Conservation (phyloP, 2,329 filamentous ascomycete species). For the Curvularia hawaiiensis region DNA sequence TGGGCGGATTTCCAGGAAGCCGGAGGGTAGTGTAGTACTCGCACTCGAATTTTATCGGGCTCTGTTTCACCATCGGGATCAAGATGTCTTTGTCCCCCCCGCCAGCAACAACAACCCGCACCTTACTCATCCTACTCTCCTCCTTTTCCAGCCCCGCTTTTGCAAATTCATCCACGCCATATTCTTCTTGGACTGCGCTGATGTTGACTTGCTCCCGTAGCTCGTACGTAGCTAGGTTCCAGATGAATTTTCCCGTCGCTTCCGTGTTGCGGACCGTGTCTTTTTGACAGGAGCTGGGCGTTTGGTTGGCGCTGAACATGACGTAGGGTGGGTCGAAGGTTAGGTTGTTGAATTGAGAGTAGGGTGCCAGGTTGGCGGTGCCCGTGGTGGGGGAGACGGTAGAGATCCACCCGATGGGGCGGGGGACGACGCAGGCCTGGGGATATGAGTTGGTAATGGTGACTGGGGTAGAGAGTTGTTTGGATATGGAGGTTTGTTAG, state of each 20-base stretch:
- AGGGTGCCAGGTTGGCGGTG: constrained; percentile 63
- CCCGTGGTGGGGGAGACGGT: constrained; percentile 54
- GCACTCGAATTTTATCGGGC: constrained; percentile 66
- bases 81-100: background rate
- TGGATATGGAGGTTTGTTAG: background rate
- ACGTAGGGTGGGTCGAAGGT: constrained; percentile 68
- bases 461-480: too few relatives aligned
- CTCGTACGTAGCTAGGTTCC: constrained; percentile 64
- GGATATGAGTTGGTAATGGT: background rate
- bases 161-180: constrained; percentile 61
- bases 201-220: constrained; percentile 62
- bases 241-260: constrained; percentile 61
- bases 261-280: constrained; percentile 64
- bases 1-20: constrained; percentile 61
- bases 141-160: constrained; percentile 57
- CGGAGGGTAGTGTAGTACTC: constrained; percentile 59
- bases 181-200: constrained; percentile 57
- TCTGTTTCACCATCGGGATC: constrained; percentile 59
- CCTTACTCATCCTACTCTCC: constrained; percentile 45
- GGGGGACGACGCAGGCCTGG: constrained; percentile 62
- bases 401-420: constrained; percentile 68
- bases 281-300: constrained; percentile 53
- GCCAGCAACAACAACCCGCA: constrained; percentile 16
- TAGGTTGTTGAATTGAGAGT: constrained; percentile 67
- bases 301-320: constrained; percentile 66